These are phyloP conservation scores for Euryodendron excelsum DNA, from an alignment of 148 eudicot species.

Conservation along the genomic window DNA sequence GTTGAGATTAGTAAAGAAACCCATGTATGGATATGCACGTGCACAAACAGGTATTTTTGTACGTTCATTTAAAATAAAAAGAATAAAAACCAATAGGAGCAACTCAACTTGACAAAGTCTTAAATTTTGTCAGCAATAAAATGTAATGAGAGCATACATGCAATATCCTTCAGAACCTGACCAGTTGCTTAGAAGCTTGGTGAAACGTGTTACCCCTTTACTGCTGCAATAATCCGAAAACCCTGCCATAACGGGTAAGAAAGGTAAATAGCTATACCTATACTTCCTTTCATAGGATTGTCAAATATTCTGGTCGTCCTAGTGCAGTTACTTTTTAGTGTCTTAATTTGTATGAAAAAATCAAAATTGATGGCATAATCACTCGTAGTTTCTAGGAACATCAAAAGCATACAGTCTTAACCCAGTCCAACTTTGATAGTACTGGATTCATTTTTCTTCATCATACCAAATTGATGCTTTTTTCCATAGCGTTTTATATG, in stretches of 20 bases:
- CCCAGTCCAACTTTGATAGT: background rate
- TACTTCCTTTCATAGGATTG: background rate
- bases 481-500: background rate
- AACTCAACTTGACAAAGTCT: background rate
- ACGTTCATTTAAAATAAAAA: background rate
- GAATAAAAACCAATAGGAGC: background rate
- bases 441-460: background rate
- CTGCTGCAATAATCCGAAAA: conserved; percentile 43
- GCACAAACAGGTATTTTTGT: background rate
- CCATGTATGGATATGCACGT: background rate
- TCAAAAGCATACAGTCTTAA: background rate
- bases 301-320: background rate
- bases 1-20: background rate
- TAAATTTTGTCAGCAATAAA: background rate
- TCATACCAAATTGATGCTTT: background rate
- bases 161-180: conserved; percentile 53
- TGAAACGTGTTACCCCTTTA: conserved; percentile 32
- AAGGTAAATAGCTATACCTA: background rate
- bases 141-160: conserved; percentile 37
- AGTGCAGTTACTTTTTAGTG: background rate
- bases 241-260: conserved; percentile 33
- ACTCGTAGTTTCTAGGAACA: background rate
- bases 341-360: background rate
- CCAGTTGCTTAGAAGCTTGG: conserved; percentile 42
- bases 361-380: background rate